These are phyloP conservation scores for Ampelocalamus luodianensis DNA, from an alignment of 176 grass and related monocot genomes.

Conservation along the genomic window DNA sequence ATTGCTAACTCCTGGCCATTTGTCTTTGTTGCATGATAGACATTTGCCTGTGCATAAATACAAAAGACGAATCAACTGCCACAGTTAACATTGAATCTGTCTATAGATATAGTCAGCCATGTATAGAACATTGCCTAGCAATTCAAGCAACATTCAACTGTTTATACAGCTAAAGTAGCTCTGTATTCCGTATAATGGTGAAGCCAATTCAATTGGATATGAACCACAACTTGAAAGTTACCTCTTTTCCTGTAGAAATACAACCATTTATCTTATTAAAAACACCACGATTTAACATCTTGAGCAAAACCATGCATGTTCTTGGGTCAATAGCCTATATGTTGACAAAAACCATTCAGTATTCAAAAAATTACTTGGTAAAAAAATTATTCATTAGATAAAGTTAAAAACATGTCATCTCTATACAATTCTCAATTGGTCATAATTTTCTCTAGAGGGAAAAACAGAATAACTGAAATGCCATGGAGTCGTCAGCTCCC, in stretches of 20 bases:
- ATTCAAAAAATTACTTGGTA: not conserved
- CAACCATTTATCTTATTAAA: constrained; percentile 96
- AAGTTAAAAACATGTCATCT: not conserved
- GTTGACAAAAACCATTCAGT: constrained; percentile 20
- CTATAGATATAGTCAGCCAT: not conserved
- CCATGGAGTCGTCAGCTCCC: not conserved
- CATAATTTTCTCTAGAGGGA: not conserved
- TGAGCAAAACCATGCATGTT: constrained; percentile 95
- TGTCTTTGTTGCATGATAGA: constrained; percentile 91
- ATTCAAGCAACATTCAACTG: not conserved
- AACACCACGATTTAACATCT: constrained; percentile 88
- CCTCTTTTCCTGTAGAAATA: constrained; percentile 99
- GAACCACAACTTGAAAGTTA: constrained; percentile 24
- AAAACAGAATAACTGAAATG: not conserved
- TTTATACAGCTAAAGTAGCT: constrained; percentile 1
- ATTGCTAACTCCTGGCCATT: constrained; percentile 90
- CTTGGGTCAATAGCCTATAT: constrained; percentile 93
- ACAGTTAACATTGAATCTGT: not conserved
- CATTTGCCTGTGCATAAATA: constrained; percentile 74
- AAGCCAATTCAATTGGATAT: not conserved
- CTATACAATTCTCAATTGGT: not conserved
- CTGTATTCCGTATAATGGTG: not conserved
- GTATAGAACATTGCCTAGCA: not conserved
- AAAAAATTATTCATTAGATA: constrained; percentile 6
- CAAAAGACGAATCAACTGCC: not conserved